A percentile compares a stretch with the other conserved stretches of the same genome.
Conservation (phyloP, 1,284 basidiomycete species). For the Naganishia sp. region DNA sequence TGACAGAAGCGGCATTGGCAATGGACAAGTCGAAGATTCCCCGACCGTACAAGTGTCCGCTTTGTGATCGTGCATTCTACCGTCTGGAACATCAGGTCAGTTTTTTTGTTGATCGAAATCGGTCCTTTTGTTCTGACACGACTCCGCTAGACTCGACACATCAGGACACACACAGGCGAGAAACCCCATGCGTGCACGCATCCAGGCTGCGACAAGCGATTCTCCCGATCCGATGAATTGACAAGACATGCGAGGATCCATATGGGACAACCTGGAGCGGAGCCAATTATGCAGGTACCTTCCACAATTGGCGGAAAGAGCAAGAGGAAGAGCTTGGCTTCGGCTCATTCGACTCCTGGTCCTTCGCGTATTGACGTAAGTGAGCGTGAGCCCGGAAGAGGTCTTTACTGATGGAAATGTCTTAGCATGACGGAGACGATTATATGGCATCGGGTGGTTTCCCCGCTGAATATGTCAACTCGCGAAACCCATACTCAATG, state of each 20-base stretch:
- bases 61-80: constrained; percentile 88
- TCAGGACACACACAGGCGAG: constrained; percentile 96
- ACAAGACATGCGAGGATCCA: constrained; percentile 96
- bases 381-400: background rate
- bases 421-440: constrained; percentile 44
- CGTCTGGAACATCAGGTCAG: constrained; percentile 87
- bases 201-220: constrained; percentile 95
- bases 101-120: constrained; percentile 34
- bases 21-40: constrained; percentile 61
- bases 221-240: constrained; percentile 94
- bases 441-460: constrained; percentile 36
- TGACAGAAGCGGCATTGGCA: constrained; percentile 54
- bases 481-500: constrained; percentile 25
- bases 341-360: constrained; percentile 37
- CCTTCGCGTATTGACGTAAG: constrained; percentile 44
- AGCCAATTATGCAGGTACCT: background rate
- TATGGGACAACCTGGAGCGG: constrained; percentile 52
- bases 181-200: constrained; percentile 93
- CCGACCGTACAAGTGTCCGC: constrained; percentile 90
- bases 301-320: constrained; percentile 33
- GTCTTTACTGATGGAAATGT: constrained; percentile 9
- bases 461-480: constrained; percentile 38
- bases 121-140: constrained; percentile 4
- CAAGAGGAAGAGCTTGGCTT: constrained; percentile 38
- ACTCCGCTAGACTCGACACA: constrained; percentile 80